phyloP scores from a whole-genome alignment of 169 alveolate genomes.

The Cryptosporidium felis region DNA sequence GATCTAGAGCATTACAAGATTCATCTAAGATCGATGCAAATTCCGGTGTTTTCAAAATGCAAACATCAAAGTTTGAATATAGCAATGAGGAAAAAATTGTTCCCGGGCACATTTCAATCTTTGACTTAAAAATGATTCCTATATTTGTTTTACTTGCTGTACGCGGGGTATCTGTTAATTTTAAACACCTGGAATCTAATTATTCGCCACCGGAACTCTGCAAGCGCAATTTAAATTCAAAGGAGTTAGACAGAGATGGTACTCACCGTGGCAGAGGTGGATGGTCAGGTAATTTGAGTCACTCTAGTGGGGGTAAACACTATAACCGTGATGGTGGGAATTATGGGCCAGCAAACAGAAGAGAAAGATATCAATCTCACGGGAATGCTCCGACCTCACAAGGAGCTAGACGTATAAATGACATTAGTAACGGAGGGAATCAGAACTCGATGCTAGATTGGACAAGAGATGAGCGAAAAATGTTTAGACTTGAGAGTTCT shows the following conservation, averaged over 20 bases:
- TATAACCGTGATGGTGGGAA: slow-evolving; percentile 4
- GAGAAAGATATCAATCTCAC: slow-evolving; percentile 42
- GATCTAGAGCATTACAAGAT: neutral
- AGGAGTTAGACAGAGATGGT: slow-evolving; percentile 48
- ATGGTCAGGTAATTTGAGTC: slow-evolving; percentile 15
- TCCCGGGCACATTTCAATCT: neutral
- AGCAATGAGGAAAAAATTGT: slow-evolving; percentile 1
- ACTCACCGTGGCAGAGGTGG: slow-evolving; percentile 19
- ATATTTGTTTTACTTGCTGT: slow-evolving; percentile 31
- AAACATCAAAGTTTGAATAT: neutral
- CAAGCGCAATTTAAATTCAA: slow-evolving; percentile 24
- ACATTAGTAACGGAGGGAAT: neutral
- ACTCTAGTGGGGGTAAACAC: neutral
- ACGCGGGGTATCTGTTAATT: neutral
- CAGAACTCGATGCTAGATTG: slow-evolving; percentile 42
- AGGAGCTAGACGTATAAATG: slow-evolving; percentile 20
- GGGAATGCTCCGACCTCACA: slow-evolving; percentile 1
- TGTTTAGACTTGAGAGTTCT: slow-evolving; percentile 58
- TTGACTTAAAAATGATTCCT: neutral
- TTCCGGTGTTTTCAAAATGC: neutral
- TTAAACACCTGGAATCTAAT: neutral
- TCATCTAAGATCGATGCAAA: neutral
- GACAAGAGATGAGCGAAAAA: slow-evolving; percentile 59
- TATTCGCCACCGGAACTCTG: slow-evolving; percentile 54
- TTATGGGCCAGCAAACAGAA: slow-evolving; percentile 7